Conservation (phyloP, 1,139 yeast species). For the Scheffersomyces titani region DNA sequence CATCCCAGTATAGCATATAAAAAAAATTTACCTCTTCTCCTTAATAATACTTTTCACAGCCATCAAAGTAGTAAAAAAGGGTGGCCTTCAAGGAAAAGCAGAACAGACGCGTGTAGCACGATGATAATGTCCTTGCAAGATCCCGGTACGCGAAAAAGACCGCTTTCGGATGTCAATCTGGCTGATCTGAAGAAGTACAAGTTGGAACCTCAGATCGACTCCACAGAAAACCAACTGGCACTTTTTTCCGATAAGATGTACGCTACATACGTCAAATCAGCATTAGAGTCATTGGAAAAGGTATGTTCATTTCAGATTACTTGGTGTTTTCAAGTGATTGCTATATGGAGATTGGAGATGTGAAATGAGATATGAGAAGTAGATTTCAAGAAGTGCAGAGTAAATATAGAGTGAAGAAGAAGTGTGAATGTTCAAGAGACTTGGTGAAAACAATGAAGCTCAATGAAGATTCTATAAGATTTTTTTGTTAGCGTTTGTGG, state of each 20-base stretch:
- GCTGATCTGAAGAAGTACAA: slow-evolving; percentile 1
- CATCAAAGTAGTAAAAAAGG: background rate
- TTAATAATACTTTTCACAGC: background rate
- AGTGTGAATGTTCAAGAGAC: too few relatives aligned
- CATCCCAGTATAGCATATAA: background rate
- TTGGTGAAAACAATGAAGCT: too few relatives aligned
- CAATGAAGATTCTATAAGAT: too few relatives aligned
- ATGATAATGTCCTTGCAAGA: slow-evolving; percentile 18
- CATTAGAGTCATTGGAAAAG: slow-evolving; percentile 68
- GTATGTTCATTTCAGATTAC: slow-evolving; percentile 17
- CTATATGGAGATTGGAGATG: slow-evolving; percentile 1
- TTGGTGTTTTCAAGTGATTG: slow-evolving; percentile 5
- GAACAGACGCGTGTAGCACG: background rate
- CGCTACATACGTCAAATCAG: slow-evolving; percentile 63
- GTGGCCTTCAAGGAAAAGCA: background rate
- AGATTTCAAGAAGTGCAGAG: too few relatives aligned
- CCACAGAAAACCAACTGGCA: slow-evolving; percentile 5
- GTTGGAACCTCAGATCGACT: background rate
- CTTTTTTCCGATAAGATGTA: slow-evolving; percentile 59
- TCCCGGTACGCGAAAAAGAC: slow-evolving; percentile 17
- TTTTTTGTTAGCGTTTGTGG: too few relatives aligned
- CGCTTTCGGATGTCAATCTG: slow-evolving; percentile 12
- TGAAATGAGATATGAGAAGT: background rate
- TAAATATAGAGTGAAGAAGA: too few relatives aligned
- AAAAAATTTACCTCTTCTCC: background rate